phyloP scores from a whole-genome alignment of 2,329 filamentous ascomycete genomes.

The Fusarium siculi region DNA sequence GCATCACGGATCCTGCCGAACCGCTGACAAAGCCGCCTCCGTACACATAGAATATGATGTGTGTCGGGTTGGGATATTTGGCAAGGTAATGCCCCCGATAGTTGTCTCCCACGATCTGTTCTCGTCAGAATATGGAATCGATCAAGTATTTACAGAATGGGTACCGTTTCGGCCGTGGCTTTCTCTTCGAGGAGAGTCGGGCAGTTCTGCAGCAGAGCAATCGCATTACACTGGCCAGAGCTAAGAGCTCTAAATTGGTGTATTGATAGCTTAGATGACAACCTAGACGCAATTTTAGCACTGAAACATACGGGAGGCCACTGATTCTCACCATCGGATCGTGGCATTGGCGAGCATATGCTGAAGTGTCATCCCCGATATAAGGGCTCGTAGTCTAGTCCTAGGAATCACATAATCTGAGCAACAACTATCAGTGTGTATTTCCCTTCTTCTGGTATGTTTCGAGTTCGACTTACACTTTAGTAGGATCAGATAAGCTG shows the following conservation, averaged over 20 bases:
- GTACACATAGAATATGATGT: neutral
- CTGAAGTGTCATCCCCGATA: neutral
- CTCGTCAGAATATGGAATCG: neutral
- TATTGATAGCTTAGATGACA: neutral
- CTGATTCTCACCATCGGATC: neutral
- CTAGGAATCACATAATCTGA: neutral
- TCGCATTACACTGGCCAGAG: neutral
- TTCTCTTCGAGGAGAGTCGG: neutral
- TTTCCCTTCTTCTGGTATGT: neutral
- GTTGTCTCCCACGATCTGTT: neutral
- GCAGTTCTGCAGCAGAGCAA: neutral
- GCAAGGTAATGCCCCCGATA: neutral
- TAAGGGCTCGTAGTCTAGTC: neutral
- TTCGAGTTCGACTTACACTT: neutral
- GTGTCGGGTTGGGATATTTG: neutral
- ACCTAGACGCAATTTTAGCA: neutral
- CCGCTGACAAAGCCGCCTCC: neutral
- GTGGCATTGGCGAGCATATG: neutral
- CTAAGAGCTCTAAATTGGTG: neutral
- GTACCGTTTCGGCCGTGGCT: neutral
- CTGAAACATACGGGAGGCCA: rapidly evolving
- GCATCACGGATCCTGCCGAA: neutral
- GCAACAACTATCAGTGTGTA: neutral
- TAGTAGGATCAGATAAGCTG: neutral
- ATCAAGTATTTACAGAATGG: neutral